Evolutionary conservation across 2,329 filamentous ascomycete genomes (phyloP), one percentile per base, ranked within the genome.

Genomic region (Trichoderma afroharzianum): DNA sequence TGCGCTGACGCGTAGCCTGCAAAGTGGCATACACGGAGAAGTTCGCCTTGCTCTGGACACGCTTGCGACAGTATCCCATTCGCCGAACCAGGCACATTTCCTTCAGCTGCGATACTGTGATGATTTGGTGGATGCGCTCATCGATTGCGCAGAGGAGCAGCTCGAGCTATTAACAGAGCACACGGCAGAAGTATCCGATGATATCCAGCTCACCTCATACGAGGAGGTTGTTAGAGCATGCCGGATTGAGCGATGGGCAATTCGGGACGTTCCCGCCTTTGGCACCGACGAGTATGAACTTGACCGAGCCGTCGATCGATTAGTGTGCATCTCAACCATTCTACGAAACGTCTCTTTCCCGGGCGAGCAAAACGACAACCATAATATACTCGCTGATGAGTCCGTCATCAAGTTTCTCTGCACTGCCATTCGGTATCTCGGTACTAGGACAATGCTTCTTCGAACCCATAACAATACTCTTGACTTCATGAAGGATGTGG

Each of bases 401-500:
- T 83, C 88, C 6, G 91, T 98, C 21, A 87, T 98, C 77, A 94
- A 93, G 76, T 94, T 98, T 77, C 83, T 98, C 9, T 94, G 93
- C 71, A 91, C 91, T 59, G 88, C 95, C 4, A 94, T 98, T 74
- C 88, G 94, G 72, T 93, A 96, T 75, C 86, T 98, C 15, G 96
- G 95, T 33, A 98, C 95, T 4, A 91, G 94, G 15, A 94, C 94
- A 76, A 93, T 95, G 87, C 87, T 98, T 33, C 83, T 98, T 55
- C 90, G 94, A 50, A 93, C 91, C 4, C 88, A 96, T 75, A 86
- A 88, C 77, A 97, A 98, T 81, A 96, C 93, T 0, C 85, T 98
- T 75, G 96, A 99, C 81, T 95, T 98, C 77, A 97, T 98, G 93
- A 99, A 99, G 82, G 96, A 99, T 80, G 85, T 94, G 33, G 89